Percentiles rank a stretch among this genome's conserved stretches.
Evolutionary conservation across 495 filamentous ascomycete species (phyloP).

Genomic region (Trichoderma virens): DNA sequence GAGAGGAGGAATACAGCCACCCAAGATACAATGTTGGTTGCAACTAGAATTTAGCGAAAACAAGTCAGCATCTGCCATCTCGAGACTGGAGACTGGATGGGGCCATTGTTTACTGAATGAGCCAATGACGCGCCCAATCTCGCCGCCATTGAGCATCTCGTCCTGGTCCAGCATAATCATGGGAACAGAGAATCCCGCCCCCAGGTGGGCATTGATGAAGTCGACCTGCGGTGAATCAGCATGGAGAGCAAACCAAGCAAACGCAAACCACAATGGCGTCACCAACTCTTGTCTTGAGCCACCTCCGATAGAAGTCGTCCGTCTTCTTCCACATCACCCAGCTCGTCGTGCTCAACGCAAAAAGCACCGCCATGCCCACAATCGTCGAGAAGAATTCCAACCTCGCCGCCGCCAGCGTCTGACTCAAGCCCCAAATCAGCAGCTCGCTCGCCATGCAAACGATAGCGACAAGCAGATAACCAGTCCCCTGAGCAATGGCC

Average conservation of each 20-base stretch:
- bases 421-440: constrained; percentile 11
- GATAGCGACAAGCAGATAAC: not conserved
- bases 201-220: constrained; percentile 12
- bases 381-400: constrained; percentile 10
- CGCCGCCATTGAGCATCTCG: constrained; percentile 4
- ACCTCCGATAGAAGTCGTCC: not conserved
- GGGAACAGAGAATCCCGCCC: constrained; percentile 12
- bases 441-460: constrained; percentile 7
- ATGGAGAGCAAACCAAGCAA: not conserved
- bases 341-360: not conserved
- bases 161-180: constrained; percentile 10
- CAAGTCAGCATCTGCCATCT: not conserved
- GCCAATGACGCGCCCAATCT: constrained; percentile 4
- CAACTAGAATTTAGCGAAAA: not conserved
- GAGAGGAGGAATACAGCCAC: not conserved
- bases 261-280: not conserved
- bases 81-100: too few species aligned
- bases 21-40: constrained; percentile 8
- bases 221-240: constrained; percentile 9
- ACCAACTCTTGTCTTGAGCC: constrained; percentile 9
- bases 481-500: not conserved
- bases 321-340: not conserved
- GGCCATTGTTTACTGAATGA: constrained; percentile 8
- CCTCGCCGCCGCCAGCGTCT: not conserved
- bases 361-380: constrained; percentile 11